These are phyloP conservation scores for Penicillium sp. DNA, from an alignment of 2,329 filamentous ascomycete species.

Conservation along the genomic window DNA sequence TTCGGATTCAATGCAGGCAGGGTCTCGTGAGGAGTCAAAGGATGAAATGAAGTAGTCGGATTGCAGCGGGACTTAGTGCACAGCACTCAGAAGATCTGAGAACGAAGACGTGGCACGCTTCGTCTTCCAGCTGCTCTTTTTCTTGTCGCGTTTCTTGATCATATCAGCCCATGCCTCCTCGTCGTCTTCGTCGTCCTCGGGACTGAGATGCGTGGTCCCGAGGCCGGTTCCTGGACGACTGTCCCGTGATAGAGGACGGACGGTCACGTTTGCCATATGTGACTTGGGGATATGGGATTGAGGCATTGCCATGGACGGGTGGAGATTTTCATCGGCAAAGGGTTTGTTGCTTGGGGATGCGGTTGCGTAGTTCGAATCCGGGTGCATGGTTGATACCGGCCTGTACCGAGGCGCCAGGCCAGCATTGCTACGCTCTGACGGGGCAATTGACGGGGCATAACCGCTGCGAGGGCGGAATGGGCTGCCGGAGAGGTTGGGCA, in stretches of 20 bases:
- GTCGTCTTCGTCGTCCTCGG: slow-evolving; percentile 46
- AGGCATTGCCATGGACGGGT: slow-evolving; percentile 21
- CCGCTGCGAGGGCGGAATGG: slow-evolving; percentile 33
- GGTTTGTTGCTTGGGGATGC: slow-evolving; percentile 34
- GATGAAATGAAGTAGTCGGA: slow-evolving; percentile 5
- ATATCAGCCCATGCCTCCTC: slow-evolving; percentile 51
- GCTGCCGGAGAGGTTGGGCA: slow-evolving; percentile 32
- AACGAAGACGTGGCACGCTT: slow-evolving; percentile 39
- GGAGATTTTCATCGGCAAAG: slow-evolving; percentile 39
- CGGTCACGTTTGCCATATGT: slow-evolving; percentile 28
- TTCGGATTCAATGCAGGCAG: slow-evolving; percentile 10
- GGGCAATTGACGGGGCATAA: slow-evolving; percentile 88
- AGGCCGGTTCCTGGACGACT: slow-evolving; percentile 15
- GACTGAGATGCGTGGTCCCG: slow-evolving; percentile 17
- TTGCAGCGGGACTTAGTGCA: slow-evolving; percentile 26
- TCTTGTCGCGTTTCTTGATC: slow-evolving; percentile 49
- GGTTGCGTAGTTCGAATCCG: slow-evolving; percentile 33
- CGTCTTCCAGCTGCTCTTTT: slow-evolving; percentile 47
- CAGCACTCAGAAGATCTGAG: slow-evolving; percentile 39
- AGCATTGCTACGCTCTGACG: slow-evolving; percentile 90
- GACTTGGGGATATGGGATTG: slow-evolving; percentile 29
- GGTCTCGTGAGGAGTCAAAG: slow-evolving; percentile 2
- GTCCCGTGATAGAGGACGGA: slow-evolving; percentile 29
- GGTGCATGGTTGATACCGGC: slow-evolving; percentile 68
- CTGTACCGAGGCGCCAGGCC: slow-evolving; percentile 87